A percentile compares a stretch with the other conserved stretches of the same genome.
Evolutionary conservation across 2,329 filamentous ascomycete species (phyloP).

Genomic region (Aspergillus oerlinghausenensis): DNA sequence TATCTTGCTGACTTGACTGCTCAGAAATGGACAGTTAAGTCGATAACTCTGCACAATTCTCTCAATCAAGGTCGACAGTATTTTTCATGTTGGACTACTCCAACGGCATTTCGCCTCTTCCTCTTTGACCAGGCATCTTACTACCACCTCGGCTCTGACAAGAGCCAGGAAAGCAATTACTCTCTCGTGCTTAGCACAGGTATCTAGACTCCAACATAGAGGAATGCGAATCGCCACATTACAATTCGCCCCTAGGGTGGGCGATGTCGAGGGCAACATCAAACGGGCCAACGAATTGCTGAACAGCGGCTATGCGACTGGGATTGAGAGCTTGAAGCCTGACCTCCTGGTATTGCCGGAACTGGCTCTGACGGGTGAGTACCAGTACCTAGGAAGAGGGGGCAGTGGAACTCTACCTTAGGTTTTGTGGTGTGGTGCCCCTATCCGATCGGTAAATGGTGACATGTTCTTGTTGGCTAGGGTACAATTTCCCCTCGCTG

Average conservation of each 20-base stretch:
- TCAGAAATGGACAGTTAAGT: not conserved
- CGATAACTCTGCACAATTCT: not conserved
- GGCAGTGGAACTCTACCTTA: not conserved
- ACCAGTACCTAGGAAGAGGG: slow-evolving; percentile 10
- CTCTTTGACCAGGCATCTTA: not conserved
- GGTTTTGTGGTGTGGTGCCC: not conserved
- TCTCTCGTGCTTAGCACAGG: not conserved
- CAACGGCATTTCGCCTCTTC: not conserved
- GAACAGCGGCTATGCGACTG: slow-evolving; percentile 25
- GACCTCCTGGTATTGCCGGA: slow-evolving; percentile 60
- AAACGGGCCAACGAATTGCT: slow-evolving; percentile 40
- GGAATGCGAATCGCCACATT: slow-evolving; percentile 46
- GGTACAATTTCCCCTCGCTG: slow-evolving; percentile 60
- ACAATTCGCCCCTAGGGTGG: slow-evolving; percentile 42
- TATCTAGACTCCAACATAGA: slow-evolving; percentile 4
- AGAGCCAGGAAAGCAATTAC: not conserved
- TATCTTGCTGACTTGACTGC: not conserved
- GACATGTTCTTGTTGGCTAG: slow-evolving; percentile 27
- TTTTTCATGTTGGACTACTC: not conserved
- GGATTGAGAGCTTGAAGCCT: slow-evolving; percentile 29
- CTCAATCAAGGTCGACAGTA: not conserved
- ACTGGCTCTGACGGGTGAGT: slow-evolving; percentile 55
- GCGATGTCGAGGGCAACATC: slow-evolving; percentile 44
- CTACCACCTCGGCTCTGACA: not conserved
- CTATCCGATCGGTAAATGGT: not conserved